Conservation (phyloP, 352 stramenopile species). For the Pythium aphanidermatum region DNA sequence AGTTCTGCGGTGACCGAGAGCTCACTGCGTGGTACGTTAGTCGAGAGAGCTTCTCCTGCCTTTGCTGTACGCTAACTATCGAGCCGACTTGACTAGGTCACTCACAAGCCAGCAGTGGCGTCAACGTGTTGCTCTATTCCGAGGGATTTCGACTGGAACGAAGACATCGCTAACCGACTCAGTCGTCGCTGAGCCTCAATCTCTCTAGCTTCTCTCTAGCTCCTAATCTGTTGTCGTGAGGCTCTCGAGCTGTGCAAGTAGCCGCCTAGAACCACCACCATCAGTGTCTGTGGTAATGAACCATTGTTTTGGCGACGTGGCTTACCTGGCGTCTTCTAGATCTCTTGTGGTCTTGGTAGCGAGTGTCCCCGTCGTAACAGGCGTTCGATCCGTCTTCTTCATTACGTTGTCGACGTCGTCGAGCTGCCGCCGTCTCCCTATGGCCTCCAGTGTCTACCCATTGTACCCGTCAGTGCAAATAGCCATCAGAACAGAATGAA, state of each 20-base stretch:
- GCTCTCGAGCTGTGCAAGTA: slow-evolving; percentile 9
- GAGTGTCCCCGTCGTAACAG: slow-evolving; percentile 6
- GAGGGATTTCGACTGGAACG: not conserved
- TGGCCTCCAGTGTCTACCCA: slow-evolving; percentile 19
- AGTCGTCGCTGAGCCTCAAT: no score
- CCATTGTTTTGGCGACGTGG: not conserved
- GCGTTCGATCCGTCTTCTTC: not conserved
- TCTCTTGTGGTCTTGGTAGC: slow-evolving; percentile 35
- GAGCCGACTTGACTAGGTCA: slow-evolving; percentile 2
- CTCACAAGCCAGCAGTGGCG: slow-evolving; percentile 18
- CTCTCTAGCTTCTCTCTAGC: no score
- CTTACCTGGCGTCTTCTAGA: slow-evolving; percentile 38
- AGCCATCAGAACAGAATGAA: not conserved
- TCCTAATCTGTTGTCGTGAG: slow-evolving; percentile 7
- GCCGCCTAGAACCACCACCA: slow-evolving; percentile 1
- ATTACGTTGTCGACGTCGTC: slow-evolving; percentile 6
- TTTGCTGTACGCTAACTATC: not conserved
- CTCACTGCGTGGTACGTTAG: slow-evolving; percentile 14
- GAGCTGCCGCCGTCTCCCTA: slow-evolving; percentile 3
- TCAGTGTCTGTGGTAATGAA: not conserved
- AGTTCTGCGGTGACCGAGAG: slow-evolving; percentile 11
- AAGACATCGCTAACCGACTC: no score
- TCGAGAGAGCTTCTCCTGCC: not conserved
- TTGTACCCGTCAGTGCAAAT: not conserved
- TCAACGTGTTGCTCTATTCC: slow-evolving; percentile 4